Percentiles rank a stretch among this genome's conserved stretches.
phyloP scores from a whole-genome alignment of 345 rosid genomes.

The Eucalyptus sp. region DNA sequence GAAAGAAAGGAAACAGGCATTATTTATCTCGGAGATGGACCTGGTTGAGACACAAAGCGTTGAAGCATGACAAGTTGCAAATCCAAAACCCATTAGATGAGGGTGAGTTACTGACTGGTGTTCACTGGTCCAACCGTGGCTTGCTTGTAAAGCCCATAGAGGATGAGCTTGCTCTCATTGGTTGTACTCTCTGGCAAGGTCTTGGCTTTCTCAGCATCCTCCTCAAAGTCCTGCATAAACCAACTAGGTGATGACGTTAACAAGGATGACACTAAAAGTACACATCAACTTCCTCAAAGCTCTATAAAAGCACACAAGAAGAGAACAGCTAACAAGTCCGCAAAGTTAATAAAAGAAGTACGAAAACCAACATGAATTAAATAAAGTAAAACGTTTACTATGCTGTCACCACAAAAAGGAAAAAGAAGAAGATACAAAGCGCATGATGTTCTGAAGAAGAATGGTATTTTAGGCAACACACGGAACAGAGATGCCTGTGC shows the following conservation, averaged over 20 bases:
- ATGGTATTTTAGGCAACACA: not conserved
- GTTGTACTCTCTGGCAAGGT: conserved; percentile 43
- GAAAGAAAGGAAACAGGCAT: not conserved
- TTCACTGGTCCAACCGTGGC: conserved; percentile 66
- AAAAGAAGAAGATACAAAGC: not conserved
- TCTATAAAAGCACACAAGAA: not conserved
- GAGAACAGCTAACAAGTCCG: not conserved
- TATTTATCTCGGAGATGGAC: not conserved
- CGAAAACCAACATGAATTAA: not conserved
- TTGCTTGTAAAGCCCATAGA: conserved; percentile 81
- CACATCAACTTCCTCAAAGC: not conserved
- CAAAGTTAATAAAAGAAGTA: not conserved
- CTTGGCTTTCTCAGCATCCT: conserved; percentile 26
- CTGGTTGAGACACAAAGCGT: not conserved
- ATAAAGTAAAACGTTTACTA: not conserved
- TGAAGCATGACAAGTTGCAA: not conserved
- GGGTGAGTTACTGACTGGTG: conserved; percentile 34
- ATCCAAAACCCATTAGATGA: not conserved
- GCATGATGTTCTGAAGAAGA: not conserved
- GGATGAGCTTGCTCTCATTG: conserved; percentile 58
- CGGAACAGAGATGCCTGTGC: not conserved
- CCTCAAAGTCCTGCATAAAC: conserved; percentile 33
- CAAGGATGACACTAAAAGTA: not conserved
- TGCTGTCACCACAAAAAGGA: not conserved
- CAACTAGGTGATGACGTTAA: not conserved